Conservation (phyloP, 2,329 filamentous ascomycete species). For the Esteya vermicola region DNA sequence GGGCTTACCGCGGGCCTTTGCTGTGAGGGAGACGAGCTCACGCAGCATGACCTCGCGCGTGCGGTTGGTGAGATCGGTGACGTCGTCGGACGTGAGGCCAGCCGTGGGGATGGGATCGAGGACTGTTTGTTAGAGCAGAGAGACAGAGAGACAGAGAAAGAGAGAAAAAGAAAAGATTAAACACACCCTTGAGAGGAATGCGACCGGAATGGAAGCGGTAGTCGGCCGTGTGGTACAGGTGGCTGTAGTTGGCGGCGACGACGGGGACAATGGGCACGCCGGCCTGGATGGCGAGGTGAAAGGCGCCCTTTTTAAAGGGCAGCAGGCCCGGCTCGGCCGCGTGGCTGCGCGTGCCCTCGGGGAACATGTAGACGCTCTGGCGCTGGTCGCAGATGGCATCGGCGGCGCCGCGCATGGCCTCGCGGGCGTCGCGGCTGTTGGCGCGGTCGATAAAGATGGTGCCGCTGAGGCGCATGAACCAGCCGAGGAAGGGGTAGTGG, state of each 20-base stretch:
- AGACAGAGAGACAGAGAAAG: background rate
- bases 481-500: slow-evolving; percentile 71
- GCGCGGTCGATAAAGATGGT: slow-evolving; percentile 91
- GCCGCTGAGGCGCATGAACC: slow-evolving; percentile 83
- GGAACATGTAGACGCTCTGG: slow-evolving; percentile 76
- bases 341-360: slow-evolving; percentile 89
- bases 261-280: slow-evolving; percentile 86
- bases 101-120: slow-evolving; percentile 68
- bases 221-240: slow-evolving; percentile 51
- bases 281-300: slow-evolving; percentile 88
- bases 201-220: slow-evolving; percentile 51
- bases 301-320: slow-evolving; percentile 98
- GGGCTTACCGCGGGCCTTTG: slow-evolving; percentile 21
- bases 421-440: slow-evolving; percentile 67
- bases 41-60: slow-evolving; percentile 65
- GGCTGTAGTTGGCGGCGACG: slow-evolving; percentile 66
- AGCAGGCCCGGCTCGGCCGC: slow-evolving; percentile 65
- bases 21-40: slow-evolving; percentile 42
- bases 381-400: slow-evolving; percentile 57
- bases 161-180: background rate
- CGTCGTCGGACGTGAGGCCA: slow-evolving; percentile 58
- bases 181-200: slow-evolving; percentile 60
- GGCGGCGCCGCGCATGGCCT: slow-evolving; percentile 74
- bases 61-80: slow-evolving; percentile 54
- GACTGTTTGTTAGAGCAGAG: slow-evolving; percentile 31